Evolutionary conservation across 1,284 basidiomycete genomes (phyloP).

Genomic region (Fomitopsis palustris): DNA sequence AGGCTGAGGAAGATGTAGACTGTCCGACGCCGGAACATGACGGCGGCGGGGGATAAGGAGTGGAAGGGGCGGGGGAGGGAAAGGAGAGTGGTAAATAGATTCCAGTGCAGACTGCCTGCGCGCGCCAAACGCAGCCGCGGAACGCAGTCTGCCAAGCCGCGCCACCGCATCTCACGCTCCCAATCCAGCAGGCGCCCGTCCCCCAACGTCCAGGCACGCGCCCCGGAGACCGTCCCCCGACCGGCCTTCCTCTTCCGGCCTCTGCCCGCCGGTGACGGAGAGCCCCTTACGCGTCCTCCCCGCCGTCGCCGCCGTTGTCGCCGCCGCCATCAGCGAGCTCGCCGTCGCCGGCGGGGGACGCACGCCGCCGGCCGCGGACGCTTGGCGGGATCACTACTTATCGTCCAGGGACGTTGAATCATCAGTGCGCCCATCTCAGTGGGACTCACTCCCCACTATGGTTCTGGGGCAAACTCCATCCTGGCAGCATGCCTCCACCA

Average conservation of each 20-base stretch:
- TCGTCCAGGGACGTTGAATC: neutral
- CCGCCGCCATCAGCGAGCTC: neutral
- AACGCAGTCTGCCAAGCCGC: neutral
- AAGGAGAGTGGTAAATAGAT: conserved; percentile 15
- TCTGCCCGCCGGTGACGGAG: no score
- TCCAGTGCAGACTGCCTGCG: conserved; percentile 15
- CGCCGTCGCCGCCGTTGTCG: neutral
- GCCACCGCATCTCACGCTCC: neutral
- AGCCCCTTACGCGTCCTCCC: no score
- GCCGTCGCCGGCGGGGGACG: no score
- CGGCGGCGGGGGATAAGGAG: conserved; percentile 7
- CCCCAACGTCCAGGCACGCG: neutral
- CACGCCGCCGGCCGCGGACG: no score
- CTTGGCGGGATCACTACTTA: no score
- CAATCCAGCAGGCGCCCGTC: neutral
- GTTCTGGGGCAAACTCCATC: neutral
- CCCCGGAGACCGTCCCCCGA: neutral
- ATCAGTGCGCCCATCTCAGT: neutral
- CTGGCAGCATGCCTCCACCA: neutral
- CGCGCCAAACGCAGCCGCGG: neutral
- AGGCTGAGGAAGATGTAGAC: conserved; percentile 72
- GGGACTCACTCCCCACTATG: no score
- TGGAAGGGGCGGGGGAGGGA: conserved; percentile 20
- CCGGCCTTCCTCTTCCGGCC: neutral
- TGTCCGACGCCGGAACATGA: conserved; percentile 47